A percentile compares a stretch with the other conserved stretches of the same genome.
These are phyloP conservation scores for Xylariaceae sp. DNA, from an alignment of 2,329 filamentous ascomycete species.

Conservation along the genomic window DNA sequence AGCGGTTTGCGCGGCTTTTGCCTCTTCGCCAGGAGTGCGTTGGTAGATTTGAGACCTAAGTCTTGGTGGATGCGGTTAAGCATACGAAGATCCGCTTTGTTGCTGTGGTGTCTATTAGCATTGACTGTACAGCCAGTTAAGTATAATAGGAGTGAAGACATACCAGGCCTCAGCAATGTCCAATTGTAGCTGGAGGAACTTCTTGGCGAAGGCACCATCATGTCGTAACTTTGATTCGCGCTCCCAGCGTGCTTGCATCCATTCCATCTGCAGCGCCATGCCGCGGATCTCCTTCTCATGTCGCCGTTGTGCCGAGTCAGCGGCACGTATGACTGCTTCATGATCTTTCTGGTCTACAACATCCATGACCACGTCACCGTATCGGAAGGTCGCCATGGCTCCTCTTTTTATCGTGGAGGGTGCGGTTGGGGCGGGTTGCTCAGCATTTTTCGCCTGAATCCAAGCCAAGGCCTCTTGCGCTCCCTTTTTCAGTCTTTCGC, in stretches of 20 bases:
- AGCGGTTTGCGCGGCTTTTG: constrained; percentile 27
- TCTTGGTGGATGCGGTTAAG: constrained; percentile 80
- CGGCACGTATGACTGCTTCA: constrained; percentile 60
- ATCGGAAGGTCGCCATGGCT: constrained; percentile 40
- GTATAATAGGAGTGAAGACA: constrained; percentile 46
- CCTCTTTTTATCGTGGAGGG: constrained; percentile 31
- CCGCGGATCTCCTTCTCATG: constrained; percentile 81
- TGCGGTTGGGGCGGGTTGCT: constrained; percentile 25
- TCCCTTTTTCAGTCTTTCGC: constrained; percentile 52
- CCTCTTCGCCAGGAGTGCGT: constrained; percentile 40
- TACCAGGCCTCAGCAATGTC: constrained; percentile 91
- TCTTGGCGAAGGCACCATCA: constrained; percentile 86
- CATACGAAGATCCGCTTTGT: constrained; percentile 87
- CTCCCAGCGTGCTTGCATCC: constrained; percentile 80
- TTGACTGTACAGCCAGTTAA: constrained; percentile 32
- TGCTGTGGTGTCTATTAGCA: constrained; percentile 63
- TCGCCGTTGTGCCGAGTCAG: constrained; percentile 67
- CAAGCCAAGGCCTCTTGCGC: constrained; percentile 46
- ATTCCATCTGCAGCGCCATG: constrained; percentile 87
- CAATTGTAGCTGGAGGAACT: constrained; percentile 78
- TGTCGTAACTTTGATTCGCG: constrained; percentile 81
- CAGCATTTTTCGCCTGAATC: constrained; percentile 41
- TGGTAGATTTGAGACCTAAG: constrained; percentile 47
- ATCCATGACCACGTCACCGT: constrained; percentile 60
- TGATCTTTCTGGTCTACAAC: constrained; percentile 44